A percentile compares a stretch with the other conserved stretches of the same genome.
Evolutionary conservation across 257 asterid genomes (phyloP).

Genomic region (Anisodus acutangulus): DNA sequence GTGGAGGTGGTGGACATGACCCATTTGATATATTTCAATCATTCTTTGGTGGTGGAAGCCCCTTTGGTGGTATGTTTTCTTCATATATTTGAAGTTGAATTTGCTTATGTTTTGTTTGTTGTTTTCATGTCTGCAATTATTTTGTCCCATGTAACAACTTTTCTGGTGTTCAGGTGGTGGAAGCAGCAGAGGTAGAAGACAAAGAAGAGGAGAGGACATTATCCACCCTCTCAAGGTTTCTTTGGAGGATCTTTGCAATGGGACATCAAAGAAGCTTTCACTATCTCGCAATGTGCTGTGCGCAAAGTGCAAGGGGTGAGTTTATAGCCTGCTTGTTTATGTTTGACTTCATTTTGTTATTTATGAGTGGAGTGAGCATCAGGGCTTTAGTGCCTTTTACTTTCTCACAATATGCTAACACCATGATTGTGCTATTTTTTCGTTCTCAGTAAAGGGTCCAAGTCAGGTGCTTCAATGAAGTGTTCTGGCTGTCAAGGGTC

Average conservation of each 20-base stretch:
- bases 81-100: background rate
- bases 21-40: conserved; percentile 82
- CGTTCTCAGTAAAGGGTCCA: conserved; percentile 80
- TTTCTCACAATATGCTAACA: background rate
- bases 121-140: background rate
- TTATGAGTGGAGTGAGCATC: background rate
- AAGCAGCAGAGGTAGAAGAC: conserved; percentile 89
- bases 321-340: background rate
- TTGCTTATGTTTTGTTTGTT: background rate
- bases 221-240: conserved; percentile 92
- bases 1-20: conserved; percentile 71
- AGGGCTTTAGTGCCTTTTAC: background rate
- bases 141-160: background rate
- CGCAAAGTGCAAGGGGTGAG: conserved; percentile 87
- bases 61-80: conserved; percentile 70
- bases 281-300: conserved; percentile 87
- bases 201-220: conserved; percentile 94
- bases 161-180: conserved; percentile 62
- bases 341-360: background rate
- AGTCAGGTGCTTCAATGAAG: conserved; percentile 87
- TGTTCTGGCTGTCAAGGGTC: conserved; percentile 93
- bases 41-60: conserved; percentile 81
- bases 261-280: conserved; percentile 85
- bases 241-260: conserved; percentile 79
- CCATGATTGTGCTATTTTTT: background rate